Percentiles rank a stretch among this genome's conserved stretches.
Conservation (phyloP, 257 asterid genomes). For the Osmanthus fragrans region DNA sequence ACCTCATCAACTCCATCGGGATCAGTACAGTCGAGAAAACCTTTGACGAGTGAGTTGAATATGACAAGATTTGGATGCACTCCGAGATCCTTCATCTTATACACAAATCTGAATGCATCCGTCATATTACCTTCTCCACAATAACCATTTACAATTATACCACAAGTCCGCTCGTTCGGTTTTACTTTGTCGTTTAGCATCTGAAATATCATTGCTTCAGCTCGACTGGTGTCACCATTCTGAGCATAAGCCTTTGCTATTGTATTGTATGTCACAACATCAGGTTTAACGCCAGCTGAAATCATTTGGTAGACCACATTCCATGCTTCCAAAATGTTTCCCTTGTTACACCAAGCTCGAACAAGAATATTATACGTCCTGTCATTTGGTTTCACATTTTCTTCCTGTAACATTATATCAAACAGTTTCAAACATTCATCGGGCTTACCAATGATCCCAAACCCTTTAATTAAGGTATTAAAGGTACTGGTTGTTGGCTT, state of each 20-base stretch:
- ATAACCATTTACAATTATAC: constrained; percentile 79
- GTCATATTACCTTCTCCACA: constrained; percentile 81
- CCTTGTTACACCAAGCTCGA: constrained; percentile 82
- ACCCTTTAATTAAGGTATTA: constrained; percentile 84
- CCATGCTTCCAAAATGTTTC: constrained; percentile 70
- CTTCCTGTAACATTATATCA: constrained; percentile 59
- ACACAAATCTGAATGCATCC: constrained; percentile 72
- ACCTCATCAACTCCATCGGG: constrained; percentile 90
- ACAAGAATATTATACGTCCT: constrained; percentile 86
- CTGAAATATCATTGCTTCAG: constrained; percentile 66
- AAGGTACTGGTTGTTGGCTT: constrained; percentile 82
- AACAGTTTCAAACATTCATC: constrained; percentile 74
- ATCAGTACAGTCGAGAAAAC: constrained; percentile 58
- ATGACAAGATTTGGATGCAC: constrained; percentile 77
- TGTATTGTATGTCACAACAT: constrained; percentile 78
- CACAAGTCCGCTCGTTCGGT: constrained; percentile 81
- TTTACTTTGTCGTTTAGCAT: constrained; percentile 62
- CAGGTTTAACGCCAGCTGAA: constrained; percentile 69
- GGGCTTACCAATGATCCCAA: constrained; percentile 80
- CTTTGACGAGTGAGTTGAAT: constrained; percentile 81
- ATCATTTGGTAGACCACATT: constrained; percentile 60
- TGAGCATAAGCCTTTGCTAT: constrained; percentile 80
- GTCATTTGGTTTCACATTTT: constrained; percentile 67
- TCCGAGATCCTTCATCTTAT: constrained; percentile 75
- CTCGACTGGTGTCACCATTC: constrained; percentile 63